Evolutionary conservation across 1,284 basidiomycete genomes (phyloP), one percentile per base, ranked within the genome.

Genomic region (Cerioporus squamosus): DNA sequence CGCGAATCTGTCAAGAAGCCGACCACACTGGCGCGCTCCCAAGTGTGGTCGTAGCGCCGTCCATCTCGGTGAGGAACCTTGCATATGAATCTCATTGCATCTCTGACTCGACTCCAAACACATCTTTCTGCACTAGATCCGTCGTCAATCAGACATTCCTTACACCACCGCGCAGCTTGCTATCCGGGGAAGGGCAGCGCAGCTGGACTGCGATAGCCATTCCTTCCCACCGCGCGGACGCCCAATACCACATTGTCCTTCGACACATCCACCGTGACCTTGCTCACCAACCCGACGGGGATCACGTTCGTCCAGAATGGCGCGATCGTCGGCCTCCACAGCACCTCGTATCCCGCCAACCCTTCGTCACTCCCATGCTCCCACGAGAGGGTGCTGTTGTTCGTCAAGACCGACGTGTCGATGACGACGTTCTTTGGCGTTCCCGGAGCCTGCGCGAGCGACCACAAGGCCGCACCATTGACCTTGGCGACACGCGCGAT

Each of bases 231-330:
- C 2, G 81, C 79, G 48, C 81, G 72, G 31, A 82, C 78, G 1
- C 79, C 81, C 62, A 83, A 75, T 49, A 79, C 74, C 36, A 78
- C 81, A 65, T 84, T 83, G 64, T 84, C 81, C 67, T 83, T 83
- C 31, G 78, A 78, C 45, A 81, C 55, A 38, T 72, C 60, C 22
- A 83, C 70, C 26, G 77, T 83, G 47, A 72, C 73, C 46, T 65
- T 71, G 33, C 68, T 74, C 23, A 78, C 76, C 50, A 77, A 66
- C 2, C 81, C 81, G 15, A 84, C 81, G 17, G 77, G 74, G 18
- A 84, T 75, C 2, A 80, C 77, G 65, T 79, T 73, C 36, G 78
- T 76, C 82, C 82, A 85, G 33, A 76, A 73, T 18, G 79, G 72
- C 51, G 72, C 75, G 51, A 81, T 77, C 33, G 78, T 80, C 58